Evolutionary conservation across 768 basidiomycete species (phyloP).

Genomic region (Daedaleopsis nitida): DNA sequence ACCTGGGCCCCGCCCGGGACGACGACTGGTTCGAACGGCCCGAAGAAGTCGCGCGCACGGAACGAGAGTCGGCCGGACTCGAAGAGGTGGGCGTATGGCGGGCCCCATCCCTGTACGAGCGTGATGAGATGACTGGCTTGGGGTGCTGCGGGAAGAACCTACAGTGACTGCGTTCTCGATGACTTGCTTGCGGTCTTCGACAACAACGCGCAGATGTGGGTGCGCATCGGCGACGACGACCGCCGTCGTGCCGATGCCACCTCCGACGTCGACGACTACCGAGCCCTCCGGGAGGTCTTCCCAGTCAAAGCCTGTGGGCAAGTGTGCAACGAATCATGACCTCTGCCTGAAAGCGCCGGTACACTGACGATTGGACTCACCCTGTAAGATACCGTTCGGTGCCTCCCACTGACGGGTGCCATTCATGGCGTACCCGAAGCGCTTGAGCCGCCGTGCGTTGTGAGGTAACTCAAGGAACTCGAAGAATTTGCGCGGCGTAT

Average conservation of each 20-base stretch:
- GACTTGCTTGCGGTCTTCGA: slow-evolving; percentile 20
- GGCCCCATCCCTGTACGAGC: slow-evolving; percentile 17
- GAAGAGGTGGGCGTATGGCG: slow-evolving; percentile 9
- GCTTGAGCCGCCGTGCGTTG: slow-evolving; percentile 39
- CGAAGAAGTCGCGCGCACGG: slow-evolving; percentile 15
- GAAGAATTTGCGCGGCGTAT: slow-evolving; percentile 1
- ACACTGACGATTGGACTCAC: slow-evolving; percentile 30
- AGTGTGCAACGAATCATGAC: too few species aligned
- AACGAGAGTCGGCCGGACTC: slow-evolving; percentile 19
- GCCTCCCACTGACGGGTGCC: slow-evolving; percentile 68
- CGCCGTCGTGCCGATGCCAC: slow-evolving; percentile 19
- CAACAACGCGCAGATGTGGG: slow-evolving; percentile 18
- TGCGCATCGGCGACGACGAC: slow-evolving; percentile 17
- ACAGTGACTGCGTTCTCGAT: slow-evolving; percentile 38
- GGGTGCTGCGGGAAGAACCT: too few species aligned
- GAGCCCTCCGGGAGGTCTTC: slow-evolving; percentile 11
- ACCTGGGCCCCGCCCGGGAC: slow-evolving; percentile 38
- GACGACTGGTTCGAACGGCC: slow-evolving; percentile 38
- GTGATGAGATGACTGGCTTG: too few species aligned
- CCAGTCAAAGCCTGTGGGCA: slow-evolving; percentile 21
- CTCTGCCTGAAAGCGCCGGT: too few species aligned
- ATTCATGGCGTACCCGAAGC: slow-evolving; percentile 73
- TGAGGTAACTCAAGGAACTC: slow-evolving; percentile 65
- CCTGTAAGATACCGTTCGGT: slow-evolving; percentile 12
- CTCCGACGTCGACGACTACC: slow-evolving; percentile 22